These are phyloP conservation scores for Fragaria vesca DNA, from an alignment of 306 rosid species.

Conservation along the genomic window DNA sequence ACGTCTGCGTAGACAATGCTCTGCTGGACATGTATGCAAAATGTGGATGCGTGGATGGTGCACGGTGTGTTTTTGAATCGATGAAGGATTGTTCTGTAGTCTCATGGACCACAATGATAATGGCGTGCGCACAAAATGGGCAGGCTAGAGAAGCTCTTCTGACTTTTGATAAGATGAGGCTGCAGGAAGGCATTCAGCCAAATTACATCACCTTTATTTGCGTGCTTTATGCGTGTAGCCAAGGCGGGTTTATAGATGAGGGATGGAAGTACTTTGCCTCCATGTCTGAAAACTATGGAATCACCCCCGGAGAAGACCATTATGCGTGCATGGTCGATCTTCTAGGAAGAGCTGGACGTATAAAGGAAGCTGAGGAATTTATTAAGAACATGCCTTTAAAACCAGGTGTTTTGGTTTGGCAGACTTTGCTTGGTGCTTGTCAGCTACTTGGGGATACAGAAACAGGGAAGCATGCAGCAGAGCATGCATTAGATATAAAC, in stretches of 20 bases:
- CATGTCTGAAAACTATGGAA: slow-evolving; percentile 53
- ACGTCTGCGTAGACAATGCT: slow-evolving; percentile 75
- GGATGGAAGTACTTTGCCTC: slow-evolving; percentile 60
- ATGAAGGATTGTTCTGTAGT: slow-evolving; percentile 58
- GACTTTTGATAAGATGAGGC: slow-evolving; percentile 61
- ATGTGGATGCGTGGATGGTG: slow-evolving; percentile 64
- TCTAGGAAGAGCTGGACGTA: slow-evolving; percentile 60
- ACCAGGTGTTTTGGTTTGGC: slow-evolving; percentile 66
- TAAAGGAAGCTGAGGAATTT: slow-evolving; percentile 64
- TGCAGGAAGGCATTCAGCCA: slow-evolving; percentile 40
- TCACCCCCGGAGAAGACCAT: slow-evolving; percentile 68
- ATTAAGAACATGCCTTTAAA: slow-evolving; percentile 54
- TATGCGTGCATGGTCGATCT: slow-evolving; percentile 74
- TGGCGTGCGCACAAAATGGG: slow-evolving; percentile 72
- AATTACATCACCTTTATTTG: slow-evolving; percentile 69
- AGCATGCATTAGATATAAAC: slow-evolving; percentile 44
- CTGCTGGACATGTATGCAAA: slow-evolving; percentile 84
- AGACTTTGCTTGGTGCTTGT: slow-evolving; percentile 79
- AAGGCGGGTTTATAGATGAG: slow-evolving; percentile 58
- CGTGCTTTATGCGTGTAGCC: slow-evolving; percentile 80
- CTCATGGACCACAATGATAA: slow-evolving; percentile 79
- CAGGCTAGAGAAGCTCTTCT: slow-evolving; percentile 62
- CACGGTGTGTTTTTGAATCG: slow-evolving; percentile 38
- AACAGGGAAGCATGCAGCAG: slow-evolving; percentile 62
- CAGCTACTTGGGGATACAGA: slow-evolving; percentile 54